These are phyloP conservation scores for Malus hybrid DNA, from an alignment of 331 rosid genomes.

Conservation along the genomic window DNA sequence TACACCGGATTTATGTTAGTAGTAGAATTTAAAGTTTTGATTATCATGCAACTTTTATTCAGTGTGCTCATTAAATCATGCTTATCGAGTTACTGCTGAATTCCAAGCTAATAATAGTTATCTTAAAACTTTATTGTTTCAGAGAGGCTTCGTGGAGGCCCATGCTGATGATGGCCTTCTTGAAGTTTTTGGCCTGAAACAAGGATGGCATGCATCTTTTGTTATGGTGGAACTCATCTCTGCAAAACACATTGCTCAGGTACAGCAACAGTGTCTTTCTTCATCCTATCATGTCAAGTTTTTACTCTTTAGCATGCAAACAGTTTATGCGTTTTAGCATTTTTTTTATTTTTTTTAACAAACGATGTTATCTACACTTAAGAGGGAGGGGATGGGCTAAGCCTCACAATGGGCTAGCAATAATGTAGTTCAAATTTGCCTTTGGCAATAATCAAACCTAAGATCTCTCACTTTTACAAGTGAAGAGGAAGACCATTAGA, in stretches of 20 bases:
- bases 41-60: not conserved
- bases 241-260: constrained; percentile 98
- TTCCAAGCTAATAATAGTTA: constrained; percentile 10
- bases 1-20: not conserved
- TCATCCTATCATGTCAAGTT: not conserved
- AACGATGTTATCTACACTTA: too few relatives aligned
- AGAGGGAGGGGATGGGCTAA: too few relatives aligned
- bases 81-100: not conserved
- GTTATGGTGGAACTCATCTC: constrained; percentile 90
- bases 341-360: too few relatives aligned
- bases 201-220: constrained; percentile 99
- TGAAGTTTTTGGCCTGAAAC: constrained; percentile 93
- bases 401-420: too few relatives aligned
- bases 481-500: too few relatives aligned
- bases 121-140: constrained; percentile 14
- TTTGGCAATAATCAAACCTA: too few relatives aligned
- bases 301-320: not conserved
- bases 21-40: not conserved
- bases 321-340: not conserved
- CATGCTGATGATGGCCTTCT: constrained; percentile 89
- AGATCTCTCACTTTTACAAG: too few relatives aligned
- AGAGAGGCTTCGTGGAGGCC: constrained; percentile 94
- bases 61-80: not conserved
- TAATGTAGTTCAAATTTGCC: too few relatives aligned
- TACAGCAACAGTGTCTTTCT: constrained; percentile 8